phyloP scores from a whole-genome alignment of 73 alveolate species.

The Paramecium tetraurelia region DNA sequence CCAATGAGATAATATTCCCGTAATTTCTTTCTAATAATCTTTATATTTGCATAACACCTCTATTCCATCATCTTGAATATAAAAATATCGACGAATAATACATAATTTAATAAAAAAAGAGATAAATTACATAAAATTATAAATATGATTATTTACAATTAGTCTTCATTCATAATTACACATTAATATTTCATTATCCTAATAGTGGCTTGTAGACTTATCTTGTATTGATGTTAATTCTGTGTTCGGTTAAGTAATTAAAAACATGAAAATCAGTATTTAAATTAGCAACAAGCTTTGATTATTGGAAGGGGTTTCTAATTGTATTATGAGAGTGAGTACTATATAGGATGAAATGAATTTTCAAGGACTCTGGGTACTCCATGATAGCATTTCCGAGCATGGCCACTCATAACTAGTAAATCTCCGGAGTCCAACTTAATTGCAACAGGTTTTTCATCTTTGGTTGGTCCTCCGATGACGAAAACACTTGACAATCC shows the following conservation, averaged over 20 bases:
- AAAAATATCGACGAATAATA: too few relatives aligned
- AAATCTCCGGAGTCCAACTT: conserved; percentile 59
- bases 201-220: neutral
- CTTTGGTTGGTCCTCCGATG: conserved; percentile 56
- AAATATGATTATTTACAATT: too few relatives aligned
- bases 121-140: too few relatives aligned
- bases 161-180: neutral
- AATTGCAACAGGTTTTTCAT: conserved; percentile 42
- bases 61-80: neutral
- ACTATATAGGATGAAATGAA: conserved; percentile 6
- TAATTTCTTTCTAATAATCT: neutral
- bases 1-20: neutral
- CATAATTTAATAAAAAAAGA: too few relatives aligned
- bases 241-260: neutral
- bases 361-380: conserved; percentile 49
- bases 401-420: conserved; percentile 58
- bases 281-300: neutral
- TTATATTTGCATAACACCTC: too few relatives aligned
- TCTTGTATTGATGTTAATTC: conserved; percentile 21
- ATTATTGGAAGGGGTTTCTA: neutral
- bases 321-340: neutral
- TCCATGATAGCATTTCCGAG: conserved; percentile 55
- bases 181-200: neutral
- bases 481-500: conserved; percentile 44
- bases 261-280: conserved; percentile 21